These are phyloP conservation scores for Pisolithus orientalis DNA, from an alignment of 768 basidiomycete species.

Conservation along the genomic window DNA sequence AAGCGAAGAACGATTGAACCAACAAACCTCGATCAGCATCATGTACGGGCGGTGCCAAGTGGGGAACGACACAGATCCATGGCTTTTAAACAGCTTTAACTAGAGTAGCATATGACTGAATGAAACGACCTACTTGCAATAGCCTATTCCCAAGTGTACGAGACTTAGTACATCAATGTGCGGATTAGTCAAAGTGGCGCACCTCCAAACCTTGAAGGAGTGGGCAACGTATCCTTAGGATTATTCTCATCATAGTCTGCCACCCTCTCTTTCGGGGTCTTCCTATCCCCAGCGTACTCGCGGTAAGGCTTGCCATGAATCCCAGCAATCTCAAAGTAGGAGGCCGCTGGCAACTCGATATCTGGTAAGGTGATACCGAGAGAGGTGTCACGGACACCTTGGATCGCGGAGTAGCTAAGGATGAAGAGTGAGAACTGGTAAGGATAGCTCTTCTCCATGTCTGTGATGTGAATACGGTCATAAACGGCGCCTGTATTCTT, in stretches of 20 bases:
- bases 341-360: slow-evolving; percentile 5
- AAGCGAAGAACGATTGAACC: neutral
- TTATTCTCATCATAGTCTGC: slow-evolving; percentile 14
- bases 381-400: slow-evolving; percentile 1
- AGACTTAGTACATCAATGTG: neutral
- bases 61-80: slow-evolving; percentile 15
- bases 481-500: slow-evolving; percentile 8
- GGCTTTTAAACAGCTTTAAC: slow-evolving; percentile 7
- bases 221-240: slow-evolving; percentile 21
- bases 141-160: slow-evolving; percentile 9
- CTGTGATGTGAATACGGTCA: slow-evolving; percentile 19
- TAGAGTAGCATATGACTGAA: neutral
- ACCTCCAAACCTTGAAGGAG: slow-evolving; percentile 24
- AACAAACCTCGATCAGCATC: slow-evolving; percentile 21
- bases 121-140: slow-evolving; percentile 19
- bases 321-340: slow-evolving; percentile 17
- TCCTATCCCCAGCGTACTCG: slow-evolving; percentile 20
- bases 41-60: slow-evolving; percentile 25
- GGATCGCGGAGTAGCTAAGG: slow-evolving; percentile 14
- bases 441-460: slow-evolving; percentile 12
- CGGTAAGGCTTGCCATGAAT: slow-evolving; percentile 16
- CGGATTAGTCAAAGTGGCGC: neutral
- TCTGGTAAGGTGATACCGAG: neutral
- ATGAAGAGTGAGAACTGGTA: slow-evolving; percentile 23
- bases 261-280: slow-evolving; percentile 7